Percentiles rank a stretch among this genome's conserved stretches.
Conservation (phyloP, 805 yeast species). For the Barnettozyma salicaria region DNA sequence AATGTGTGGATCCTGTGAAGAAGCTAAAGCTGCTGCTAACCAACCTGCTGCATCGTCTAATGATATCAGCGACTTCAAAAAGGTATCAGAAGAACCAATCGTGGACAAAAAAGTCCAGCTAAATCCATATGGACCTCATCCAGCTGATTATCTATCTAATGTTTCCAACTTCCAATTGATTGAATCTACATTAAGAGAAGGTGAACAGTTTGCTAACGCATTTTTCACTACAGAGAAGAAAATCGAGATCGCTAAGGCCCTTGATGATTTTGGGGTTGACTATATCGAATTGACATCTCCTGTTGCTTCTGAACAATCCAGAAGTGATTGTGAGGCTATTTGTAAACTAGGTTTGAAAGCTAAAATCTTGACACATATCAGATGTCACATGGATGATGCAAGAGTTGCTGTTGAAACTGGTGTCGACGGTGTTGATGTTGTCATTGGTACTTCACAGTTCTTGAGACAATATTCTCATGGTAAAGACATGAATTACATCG, state of each 20-base stretch:
- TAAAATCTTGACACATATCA: conserved; percentile 90
- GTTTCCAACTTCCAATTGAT: conserved; percentile 85
- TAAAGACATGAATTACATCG: conserved; percentile 96
- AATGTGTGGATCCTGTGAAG: conserved; percentile 26
- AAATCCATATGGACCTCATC: conserved; percentile 95
- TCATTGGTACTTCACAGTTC: conserved; percentile 94
- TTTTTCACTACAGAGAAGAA: conserved; percentile 92
- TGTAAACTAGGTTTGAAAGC: conserved; percentile 96
- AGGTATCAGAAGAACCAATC: conserved; percentile 41
- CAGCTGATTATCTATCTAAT: conserved; percentile 85
- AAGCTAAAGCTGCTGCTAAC: conserved; percentile 18
- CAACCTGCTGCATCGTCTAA: conserved; percentile 13
- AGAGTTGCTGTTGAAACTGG: conserved; percentile 96
- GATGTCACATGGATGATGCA: conserved; percentile 99
- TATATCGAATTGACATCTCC: conserved; percentile 97
- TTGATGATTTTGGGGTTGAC: conserved; percentile 97
- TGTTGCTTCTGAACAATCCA: conserved; percentile 92
- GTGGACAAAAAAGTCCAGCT: conserved; percentile 25
- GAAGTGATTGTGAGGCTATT: conserved; percentile 93
- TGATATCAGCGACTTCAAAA: conserved; percentile 26
- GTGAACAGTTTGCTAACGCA: conserved; percentile 98
- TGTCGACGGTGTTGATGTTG: conserved; percentile 98
- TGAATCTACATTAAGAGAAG: conserved; percentile 95
- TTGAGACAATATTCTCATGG: conserved; percentile 94
- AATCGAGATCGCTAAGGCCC: conserved; percentile 93